Conservation (phyloP, 2,329 filamentous ascomycete genomes). For the Fusarium sarcochroum region DNA sequence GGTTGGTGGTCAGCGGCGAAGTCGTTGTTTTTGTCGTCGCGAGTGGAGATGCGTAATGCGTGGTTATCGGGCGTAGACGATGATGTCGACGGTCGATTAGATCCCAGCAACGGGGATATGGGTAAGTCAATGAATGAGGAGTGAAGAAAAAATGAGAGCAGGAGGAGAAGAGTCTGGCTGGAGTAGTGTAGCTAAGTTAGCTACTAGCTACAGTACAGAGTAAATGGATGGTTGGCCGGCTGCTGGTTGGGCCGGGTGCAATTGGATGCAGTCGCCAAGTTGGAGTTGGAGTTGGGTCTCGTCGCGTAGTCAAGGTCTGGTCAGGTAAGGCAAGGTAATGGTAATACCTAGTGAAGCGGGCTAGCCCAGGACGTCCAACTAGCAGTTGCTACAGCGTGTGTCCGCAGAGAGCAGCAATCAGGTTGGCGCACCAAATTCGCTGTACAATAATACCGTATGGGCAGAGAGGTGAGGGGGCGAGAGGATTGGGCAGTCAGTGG, state of each 20-base stretch:
- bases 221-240: slow-evolving; percentile 32
- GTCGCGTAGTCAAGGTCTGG: slow-evolving; percentile 19
- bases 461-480: slow-evolving; percentile 36
- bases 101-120: slow-evolving; percentile 23
- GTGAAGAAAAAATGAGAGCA: slow-evolving; percentile 38
- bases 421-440: slow-evolving; percentile 13
- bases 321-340: not conserved
- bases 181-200: slow-evolving; percentile 25
- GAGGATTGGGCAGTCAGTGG: slow-evolving; percentile 48
- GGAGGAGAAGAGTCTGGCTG: slow-evolving; percentile 30
- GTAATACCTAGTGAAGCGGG: slow-evolving; percentile 5
- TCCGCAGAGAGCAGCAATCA: slow-evolving; percentile 19
- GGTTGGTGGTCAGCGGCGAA: slow-evolving; percentile 34
- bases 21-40: slow-evolving; percentile 33
- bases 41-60: slow-evolving; percentile 37
- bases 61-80: slow-evolving; percentile 40
- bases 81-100: slow-evolving; percentile 42
- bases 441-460: slow-evolving; percentile 11
- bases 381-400: slow-evolving; percentile 13
- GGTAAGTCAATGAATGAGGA: slow-evolving; percentile 19
- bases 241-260: slow-evolving; percentile 43
- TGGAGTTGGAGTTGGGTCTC: slow-evolving; percentile 44
- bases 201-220: slow-evolving; percentile 35
- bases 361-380: slow-evolving; percentile 28
- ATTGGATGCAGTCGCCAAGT: slow-evolving; percentile 42